These are phyloP conservation scores for Sporothrix luriei DNA, from an alignment of 2,329 filamentous ascomycete species.

Conservation along the genomic window DNA sequence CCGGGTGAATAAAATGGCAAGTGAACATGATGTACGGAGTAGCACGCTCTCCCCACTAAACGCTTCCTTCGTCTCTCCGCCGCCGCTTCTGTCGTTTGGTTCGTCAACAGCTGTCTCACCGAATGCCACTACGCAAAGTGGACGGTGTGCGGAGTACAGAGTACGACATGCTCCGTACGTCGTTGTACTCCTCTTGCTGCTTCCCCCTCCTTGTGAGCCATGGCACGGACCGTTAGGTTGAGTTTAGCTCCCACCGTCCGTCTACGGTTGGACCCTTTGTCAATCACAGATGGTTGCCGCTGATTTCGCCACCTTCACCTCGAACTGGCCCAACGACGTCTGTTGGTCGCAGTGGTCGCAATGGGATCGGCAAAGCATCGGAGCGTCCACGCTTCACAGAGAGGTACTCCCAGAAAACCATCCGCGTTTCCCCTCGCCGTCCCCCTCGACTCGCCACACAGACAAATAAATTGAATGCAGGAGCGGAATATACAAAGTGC, in stretches of 20 bases:
- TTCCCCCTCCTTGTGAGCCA: conserved; percentile 14
- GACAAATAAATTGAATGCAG: conserved; percentile 8
- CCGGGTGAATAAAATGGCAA: not conserved
- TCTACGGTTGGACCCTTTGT: conserved; percentile 9
- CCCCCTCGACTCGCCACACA: not conserved
- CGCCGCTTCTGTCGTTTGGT: conserved; percentile 1
- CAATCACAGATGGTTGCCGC: not conserved
- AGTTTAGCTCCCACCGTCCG: not conserved
- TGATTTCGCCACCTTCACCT: not conserved
- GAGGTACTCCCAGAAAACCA: too few relatives aligned
- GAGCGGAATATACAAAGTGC: not conserved
- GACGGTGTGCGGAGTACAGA: too few relatives aligned
- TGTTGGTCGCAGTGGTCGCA: not conserved
- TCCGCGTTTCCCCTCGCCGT: not conserved
- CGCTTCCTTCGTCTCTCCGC: not conserved
- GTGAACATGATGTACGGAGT: not conserved
- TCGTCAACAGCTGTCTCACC: conserved; percentile 1
- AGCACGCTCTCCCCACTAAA: not conserved
- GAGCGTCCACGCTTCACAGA: not conserved
- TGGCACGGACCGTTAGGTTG: conserved; percentile 19
- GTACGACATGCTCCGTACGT: too few relatives aligned
- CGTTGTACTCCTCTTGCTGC: not conserved
- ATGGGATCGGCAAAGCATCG: conserved; percentile 3
- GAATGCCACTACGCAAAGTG: not conserved
- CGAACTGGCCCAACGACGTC: not conserved